phyloP scores from a whole-genome alignment of 495 filamentous ascomycete genomes.

The Lepidopterella palustris region DNA sequence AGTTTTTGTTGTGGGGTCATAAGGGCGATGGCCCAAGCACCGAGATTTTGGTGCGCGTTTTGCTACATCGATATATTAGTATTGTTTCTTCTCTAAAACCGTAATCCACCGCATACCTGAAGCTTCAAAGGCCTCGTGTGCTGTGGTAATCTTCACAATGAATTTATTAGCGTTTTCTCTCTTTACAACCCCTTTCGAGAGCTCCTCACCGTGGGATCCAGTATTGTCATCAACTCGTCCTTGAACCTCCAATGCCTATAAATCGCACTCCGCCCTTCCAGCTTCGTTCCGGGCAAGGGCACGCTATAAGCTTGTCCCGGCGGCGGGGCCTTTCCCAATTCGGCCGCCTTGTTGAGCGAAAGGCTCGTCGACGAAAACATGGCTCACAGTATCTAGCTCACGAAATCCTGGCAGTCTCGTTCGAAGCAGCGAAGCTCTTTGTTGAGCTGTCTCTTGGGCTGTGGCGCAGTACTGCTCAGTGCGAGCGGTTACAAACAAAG shows the following conservation, averaged over 20 bases:
- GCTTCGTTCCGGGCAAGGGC: slow-evolving; percentile 64
- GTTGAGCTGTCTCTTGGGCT: neutral
- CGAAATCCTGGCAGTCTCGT: no score
- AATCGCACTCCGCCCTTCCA: slow-evolving; percentile 62
- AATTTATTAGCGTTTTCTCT: neutral
- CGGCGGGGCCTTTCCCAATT: slow-evolving; percentile 43
- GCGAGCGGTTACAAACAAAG: neutral
- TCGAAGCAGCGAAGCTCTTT: no score
- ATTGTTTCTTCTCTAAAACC: neutral
- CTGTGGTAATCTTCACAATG: slow-evolving; percentile 51
- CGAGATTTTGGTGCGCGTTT: slow-evolving; percentile 41
- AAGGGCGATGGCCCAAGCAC: slow-evolving; percentile 78
- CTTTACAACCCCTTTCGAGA: neutral
- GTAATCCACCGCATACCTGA: slow-evolving; percentile 40
- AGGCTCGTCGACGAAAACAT: slow-evolving; percentile 19
- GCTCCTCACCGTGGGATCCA: slow-evolving; percentile 58
- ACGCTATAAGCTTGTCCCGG: slow-evolving; percentile 57
- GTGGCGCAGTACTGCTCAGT: neutral
- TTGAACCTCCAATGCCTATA: slow-evolving; percentile 78
- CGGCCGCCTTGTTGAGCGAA: slow-evolving; percentile 36
- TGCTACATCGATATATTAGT: slow-evolving; percentile 9
- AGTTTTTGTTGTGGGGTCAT: slow-evolving; percentile 65
- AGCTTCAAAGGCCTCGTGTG: slow-evolving; percentile 77
- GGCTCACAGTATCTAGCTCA: neutral
- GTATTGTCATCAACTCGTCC: slow-evolving; percentile 63